Evolutionary conservation across 768 basidiomycete genomes (phyloP).

Genomic region (Candolleomyces efflorescens): DNA sequence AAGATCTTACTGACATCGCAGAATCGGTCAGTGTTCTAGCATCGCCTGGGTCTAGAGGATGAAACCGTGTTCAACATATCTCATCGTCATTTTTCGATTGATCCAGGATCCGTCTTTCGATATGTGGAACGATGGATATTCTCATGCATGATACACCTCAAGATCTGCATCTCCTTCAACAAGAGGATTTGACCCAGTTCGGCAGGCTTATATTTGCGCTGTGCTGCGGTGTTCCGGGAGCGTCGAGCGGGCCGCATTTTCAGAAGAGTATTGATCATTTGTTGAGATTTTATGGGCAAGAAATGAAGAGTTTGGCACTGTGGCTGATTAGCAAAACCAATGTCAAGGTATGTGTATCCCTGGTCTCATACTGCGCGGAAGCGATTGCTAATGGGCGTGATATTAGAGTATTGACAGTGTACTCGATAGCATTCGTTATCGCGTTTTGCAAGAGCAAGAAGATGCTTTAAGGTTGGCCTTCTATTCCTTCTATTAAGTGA

Average conservation of each 20-base stretch:
- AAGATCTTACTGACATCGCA: constrained; percentile 88
- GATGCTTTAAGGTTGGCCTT: constrained; percentile 68
- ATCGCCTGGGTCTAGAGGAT: neutral
- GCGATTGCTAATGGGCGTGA: neutral
- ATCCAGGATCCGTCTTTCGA: constrained; percentile 73
- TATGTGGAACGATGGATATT: constrained; percentile 86
- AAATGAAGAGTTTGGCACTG: constrained; percentile 76
- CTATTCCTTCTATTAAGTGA: too few relatives aligned
- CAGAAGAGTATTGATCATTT: constrained; percentile 75
- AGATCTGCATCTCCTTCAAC: constrained; percentile 59
- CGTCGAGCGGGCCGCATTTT: constrained; percentile 57
- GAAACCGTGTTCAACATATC: neutral
- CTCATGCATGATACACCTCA: constrained; percentile 69
- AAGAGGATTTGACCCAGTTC: constrained; percentile 86
- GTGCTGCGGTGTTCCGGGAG: constrained; percentile 63
- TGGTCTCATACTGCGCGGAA: neutral
- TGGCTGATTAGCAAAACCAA: constrained; percentile 73
- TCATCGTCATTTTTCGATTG: neutral
- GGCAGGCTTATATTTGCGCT: constrained; percentile 80
- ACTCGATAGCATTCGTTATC: constrained; percentile 72
- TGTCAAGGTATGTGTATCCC: constrained; percentile 49
- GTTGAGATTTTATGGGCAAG: constrained; percentile 67
- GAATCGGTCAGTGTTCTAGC: constrained; percentile 51
- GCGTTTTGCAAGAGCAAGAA: constrained; percentile 76
- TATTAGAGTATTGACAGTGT: constrained; percentile 71